A percentile compares a stretch with the other conserved stretches of the same genome.
These are phyloP conservation scores for Trichophaea hybrida DNA, from an alignment of 2,329 filamentous ascomycete species.

Conservation along the genomic window DNA sequence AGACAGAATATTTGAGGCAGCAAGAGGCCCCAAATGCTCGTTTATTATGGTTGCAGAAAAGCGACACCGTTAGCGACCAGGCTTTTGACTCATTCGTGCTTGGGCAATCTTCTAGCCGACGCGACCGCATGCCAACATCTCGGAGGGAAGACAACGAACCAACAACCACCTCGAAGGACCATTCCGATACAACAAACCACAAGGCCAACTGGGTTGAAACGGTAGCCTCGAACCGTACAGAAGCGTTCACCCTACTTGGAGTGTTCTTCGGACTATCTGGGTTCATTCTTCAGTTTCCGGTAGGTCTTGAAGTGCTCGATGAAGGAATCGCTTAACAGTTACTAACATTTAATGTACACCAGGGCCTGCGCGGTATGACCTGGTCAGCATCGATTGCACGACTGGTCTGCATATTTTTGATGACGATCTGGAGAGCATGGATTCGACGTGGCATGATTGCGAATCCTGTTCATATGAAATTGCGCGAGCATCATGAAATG, in stretches of 20 bases:
- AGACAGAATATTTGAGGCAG: not conserved
- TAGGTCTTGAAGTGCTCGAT: too few species aligned
- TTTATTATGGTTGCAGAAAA: slow-evolving; percentile 24
- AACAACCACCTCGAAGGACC: too few species aligned
- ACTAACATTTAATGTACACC: too few species aligned
- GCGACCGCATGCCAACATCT: slow-evolving; percentile 9
- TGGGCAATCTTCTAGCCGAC: not conserved
- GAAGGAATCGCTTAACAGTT: too few species aligned
- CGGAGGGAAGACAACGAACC: not conserved
- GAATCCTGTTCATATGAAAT: slow-evolving; percentile 2
- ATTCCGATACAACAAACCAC: too few species aligned
- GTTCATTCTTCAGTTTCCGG: slow-evolving; percentile 2
- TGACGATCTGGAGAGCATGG: slow-evolving; percentile 14
- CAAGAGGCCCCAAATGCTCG: slow-evolving; percentile 4
- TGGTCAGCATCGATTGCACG: slow-evolving; percentile 20
- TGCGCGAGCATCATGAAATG: slow-evolving; percentile 13
- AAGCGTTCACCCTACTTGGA: not conserved
- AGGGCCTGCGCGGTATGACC: slow-evolving; percentile 19
- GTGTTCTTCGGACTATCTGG: not conserved
- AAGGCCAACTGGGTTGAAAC: too few species aligned
- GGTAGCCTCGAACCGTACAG: not conserved
- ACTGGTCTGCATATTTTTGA: slow-evolving; percentile 12
- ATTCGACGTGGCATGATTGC: slow-evolving; percentile 15
- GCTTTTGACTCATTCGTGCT: slow-evolving; percentile 26
- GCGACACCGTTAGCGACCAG: slow-evolving; percentile 24